Evolutionary conservation across 768 basidiomycete species (phyloP), one percentile per base, ranked within the genome.

Genomic region (Hortiboletus flavorubellus): DNA sequence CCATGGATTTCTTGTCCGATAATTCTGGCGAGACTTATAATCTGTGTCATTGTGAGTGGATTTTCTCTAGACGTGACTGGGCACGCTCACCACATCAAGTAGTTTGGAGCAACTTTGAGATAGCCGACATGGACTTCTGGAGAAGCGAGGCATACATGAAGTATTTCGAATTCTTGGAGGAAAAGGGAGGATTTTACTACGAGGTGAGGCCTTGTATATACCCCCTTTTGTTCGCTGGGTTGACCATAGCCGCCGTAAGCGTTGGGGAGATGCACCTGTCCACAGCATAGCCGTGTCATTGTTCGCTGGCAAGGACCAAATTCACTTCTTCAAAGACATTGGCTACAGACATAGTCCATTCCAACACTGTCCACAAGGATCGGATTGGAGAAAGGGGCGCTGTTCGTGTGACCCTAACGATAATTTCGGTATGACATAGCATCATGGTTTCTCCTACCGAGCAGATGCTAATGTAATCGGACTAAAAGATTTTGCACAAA

Each of bases 61-160:
- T 31, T n/a, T 21, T 39, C 21, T 45, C 35, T 3, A 2, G 29
- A 15, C 16, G 5, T 40, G 7, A 34, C 31, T 21, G 15, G 8
- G 16, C 18, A 46, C 26, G 29, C 45, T 61, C n/a, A 64, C 11
- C 37, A 40, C 21, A 18, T 18, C 29, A 2, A 21, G 4, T 51
- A 91, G 90, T 91, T 76, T 94, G 92, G 92, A 90, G 86, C 61
- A 97, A 94, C 71, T 96, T 96, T 63, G 93, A 96, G 69, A 96
- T 97, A 55, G 93, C 79, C 6, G 80, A 85, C 64, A 78, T 95
- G 56, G 85, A 90, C 56, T 82, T 95, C 56, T 94, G 91, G 91
- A 78, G 93, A 61, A 73, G 85, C 14, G 86, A 93, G 56, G 85
- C 86, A 4, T 97, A 97, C 68, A 76, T 74, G 54, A 83, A 87